A percentile compares a stretch with the other conserved stretches of the same genome.
Conservation (phyloP, 2,329 filamentous ascomycete species). For the Chaetomiaceae sp. region DNA sequence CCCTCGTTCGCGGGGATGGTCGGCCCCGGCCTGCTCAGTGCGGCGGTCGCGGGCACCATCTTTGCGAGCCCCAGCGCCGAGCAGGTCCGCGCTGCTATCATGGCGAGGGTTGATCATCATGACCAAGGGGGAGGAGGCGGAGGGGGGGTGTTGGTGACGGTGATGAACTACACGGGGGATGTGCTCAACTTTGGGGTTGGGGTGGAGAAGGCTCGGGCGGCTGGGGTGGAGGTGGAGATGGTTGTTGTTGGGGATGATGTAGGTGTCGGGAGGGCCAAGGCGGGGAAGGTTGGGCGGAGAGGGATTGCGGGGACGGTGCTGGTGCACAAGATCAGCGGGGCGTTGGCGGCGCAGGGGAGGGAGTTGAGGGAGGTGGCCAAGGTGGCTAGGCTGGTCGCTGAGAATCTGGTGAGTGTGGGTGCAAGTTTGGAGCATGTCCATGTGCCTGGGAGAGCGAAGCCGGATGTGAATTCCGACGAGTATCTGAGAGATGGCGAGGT, state of each 20-base stretch:
- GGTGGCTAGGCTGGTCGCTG: conserved; percentile 66
- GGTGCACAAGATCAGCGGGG: conserved; percentile 86
- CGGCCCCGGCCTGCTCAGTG: conserved; percentile 72
- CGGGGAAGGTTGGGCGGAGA: conserved; percentile 86
- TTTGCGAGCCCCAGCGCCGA: conserved; percentile 72
- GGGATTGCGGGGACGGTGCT: conserved; percentile 90
- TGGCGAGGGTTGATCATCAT: conserved; percentile 67
- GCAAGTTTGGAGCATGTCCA: conserved; percentile 89
- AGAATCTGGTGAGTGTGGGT: conserved; percentile 80
- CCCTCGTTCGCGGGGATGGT: conserved; percentile 85
- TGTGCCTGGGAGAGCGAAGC: conserved; percentile 67
- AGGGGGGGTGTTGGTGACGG: conserved; percentile 74
- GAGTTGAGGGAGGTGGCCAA: conserved; percentile 66
- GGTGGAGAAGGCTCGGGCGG: conserved; percentile 83
- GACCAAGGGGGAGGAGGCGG: conserved; percentile 31
- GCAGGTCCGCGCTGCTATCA: conserved; percentile 74
- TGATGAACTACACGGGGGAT: conserved; percentile 93
- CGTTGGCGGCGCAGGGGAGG: conserved; percentile 67
- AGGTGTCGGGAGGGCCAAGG: conserved; percentile 73
- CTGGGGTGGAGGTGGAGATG: conserved; percentile 76
- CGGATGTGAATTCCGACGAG: conserved; percentile 34
- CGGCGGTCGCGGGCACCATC: conserved; percentile 79
- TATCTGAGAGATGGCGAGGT: conserved; percentile 54
- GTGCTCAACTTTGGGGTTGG: conserved; percentile 91
- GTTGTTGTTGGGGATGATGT: conserved; percentile 90